Base-by-base conservation (phyloP, 306 rosid genomes). In the Lathyrus sativus region DNA sequence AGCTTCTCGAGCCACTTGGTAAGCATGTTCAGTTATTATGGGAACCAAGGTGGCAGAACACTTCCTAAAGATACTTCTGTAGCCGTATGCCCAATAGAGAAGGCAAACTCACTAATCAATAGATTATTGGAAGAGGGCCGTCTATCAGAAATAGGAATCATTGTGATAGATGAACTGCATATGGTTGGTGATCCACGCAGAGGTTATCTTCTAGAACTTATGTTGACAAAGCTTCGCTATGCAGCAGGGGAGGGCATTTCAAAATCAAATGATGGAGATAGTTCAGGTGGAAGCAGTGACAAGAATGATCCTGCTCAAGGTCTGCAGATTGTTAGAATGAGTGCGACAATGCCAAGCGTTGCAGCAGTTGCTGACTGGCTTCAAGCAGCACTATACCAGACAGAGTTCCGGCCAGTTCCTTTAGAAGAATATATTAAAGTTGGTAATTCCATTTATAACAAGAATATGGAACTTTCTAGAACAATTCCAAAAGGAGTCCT, bases 281-380 rank as follows among this genome's bases (percentile, higher is more conserved):
- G 96, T 84, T 86, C 95, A 7, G 96, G 93, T 56, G 81, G 84
- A 51, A 93, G 98, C 84, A 90, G 96, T 62, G 85, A 88, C 58
- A 93, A 81, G 84, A 81, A 79, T 65, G 98, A 93, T 76, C 89
- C 90, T 82, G 87, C 96, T 74, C 87, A 82, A 68, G 96, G 95
- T 70, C 80, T 93, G 80, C 98, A 93, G 80, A 88, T 93, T 79
- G 97, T 93, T 61, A 97, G 98, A 63, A 90, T 93, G 98, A 93
- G 98, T 79, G 98, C 98, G 43, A 93, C 98, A 71, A 93, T 93
- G 98, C 98, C 98, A 61, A 93, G 90, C 65, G 97, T 93, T 63
- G 96, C 90, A 41, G 96, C 96, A 55, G 96, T 93, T 79, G 96
- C 98, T 69, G 93, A 93, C 67, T 93, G 98, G 98, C 98, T 93